Conservation (phyloP, 1,284 basidiomycete species). For the Bjerkandera adusta region DNA sequence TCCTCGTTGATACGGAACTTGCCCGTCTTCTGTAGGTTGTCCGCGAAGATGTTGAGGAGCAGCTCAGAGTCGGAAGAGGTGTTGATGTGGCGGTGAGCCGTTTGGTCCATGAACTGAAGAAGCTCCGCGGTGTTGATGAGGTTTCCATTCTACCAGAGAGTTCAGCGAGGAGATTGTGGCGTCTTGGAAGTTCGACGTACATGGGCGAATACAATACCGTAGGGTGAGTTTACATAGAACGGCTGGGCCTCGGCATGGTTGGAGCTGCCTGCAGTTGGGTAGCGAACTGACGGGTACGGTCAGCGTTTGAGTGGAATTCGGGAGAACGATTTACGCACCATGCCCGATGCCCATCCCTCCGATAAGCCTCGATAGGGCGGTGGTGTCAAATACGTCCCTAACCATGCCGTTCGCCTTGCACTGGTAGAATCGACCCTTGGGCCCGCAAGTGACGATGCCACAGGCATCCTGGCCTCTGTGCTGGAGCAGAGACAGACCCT, state of each 20-base stretch:
- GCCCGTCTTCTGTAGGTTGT: conserved; percentile 97
- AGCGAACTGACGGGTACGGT: conserved; percentile 64
- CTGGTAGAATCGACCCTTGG: conserved; percentile 94
- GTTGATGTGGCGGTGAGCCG: conserved; percentile 98
- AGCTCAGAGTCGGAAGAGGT: conserved; percentile 98
- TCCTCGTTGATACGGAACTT: conserved; percentile 99
- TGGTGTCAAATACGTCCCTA: conserved; percentile 92
- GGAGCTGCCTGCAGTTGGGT: conserved; percentile 97
- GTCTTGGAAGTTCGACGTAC: conserved; percentile 50
- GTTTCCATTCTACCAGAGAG: conserved; percentile 86
- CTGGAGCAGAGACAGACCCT: conserved; percentile 88
- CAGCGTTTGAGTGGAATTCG: neutral
- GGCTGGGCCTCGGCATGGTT: conserved; percentile 99
- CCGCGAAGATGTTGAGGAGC: conserved; percentile 95
- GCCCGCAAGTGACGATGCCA: conserved; percentile 95
- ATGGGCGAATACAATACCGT: conserved; percentile 98
- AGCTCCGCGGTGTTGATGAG: conserved; percentile 91
- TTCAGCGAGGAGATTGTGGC: conserved; percentile 17
- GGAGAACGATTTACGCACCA: conserved; percentile 53
- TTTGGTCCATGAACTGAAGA: conserved; percentile 92
- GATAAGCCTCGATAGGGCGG: conserved; percentile 73
- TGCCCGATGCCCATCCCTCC: conserved; percentile 99
- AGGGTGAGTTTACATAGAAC: conserved; percentile 99
- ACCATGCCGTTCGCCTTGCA: conserved; percentile 99
- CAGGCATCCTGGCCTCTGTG: conserved; percentile 98